Percentiles rank a stretch among this genome's conserved stretches.
phyloP scores from a whole-genome alignment of 345 rosid genomes.

The Populus simonii region DNA sequence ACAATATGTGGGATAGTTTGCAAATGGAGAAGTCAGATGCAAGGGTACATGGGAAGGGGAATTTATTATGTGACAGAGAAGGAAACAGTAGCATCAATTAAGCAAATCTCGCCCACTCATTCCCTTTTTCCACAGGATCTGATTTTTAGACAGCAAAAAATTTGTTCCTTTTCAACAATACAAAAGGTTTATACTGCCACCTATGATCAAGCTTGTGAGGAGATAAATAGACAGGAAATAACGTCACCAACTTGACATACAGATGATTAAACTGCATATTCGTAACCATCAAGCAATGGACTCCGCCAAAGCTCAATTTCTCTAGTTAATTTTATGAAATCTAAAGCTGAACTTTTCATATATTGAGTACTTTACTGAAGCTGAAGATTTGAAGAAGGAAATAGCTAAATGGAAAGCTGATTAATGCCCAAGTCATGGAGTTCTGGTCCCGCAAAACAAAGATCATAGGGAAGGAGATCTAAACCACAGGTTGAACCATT shows the following conservation, averaged over 20 bases:
- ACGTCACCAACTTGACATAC: too few species aligned
- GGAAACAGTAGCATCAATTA: neutral
- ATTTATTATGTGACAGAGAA: neutral
- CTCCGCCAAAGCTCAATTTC: too few species aligned
- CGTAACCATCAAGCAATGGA: too few species aligned
- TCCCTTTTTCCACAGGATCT: neutral
- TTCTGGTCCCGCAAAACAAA: neutral
- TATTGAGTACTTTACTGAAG: too few species aligned
- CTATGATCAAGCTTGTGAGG: too few species aligned
- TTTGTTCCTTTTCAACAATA: too few species aligned
- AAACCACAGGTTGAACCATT: neutral
- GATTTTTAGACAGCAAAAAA: too few species aligned
- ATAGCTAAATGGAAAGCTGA: neutral
- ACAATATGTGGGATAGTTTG: neutral
- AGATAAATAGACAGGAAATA: too few species aligned
- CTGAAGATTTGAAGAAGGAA: too few species aligned
- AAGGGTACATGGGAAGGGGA: neutral
- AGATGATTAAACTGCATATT: neutral
- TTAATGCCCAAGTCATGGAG: neutral
- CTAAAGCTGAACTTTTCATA: neutral
- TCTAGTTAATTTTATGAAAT: neutral
- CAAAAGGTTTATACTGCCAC: too few species aligned
- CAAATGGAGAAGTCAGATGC: neutral
- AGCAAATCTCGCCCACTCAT: neutral
- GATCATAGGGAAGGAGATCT: neutral